Base-by-base conservation (phyloP, 345 rosid species). In the Linum trigynum region DNA sequence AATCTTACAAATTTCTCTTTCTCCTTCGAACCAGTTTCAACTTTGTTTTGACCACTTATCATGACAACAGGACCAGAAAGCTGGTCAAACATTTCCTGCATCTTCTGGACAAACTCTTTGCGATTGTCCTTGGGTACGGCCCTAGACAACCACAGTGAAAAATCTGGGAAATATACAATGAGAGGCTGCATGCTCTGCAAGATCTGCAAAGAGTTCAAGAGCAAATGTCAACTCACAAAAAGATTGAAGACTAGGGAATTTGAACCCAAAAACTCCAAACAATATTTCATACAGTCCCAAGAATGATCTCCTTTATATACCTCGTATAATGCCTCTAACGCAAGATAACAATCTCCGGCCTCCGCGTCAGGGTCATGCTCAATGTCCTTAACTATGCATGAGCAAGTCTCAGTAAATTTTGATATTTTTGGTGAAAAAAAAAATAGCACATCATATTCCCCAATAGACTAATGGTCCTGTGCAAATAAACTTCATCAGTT, bases 131-230 rank as follows among this genome's bases (percentile, higher is more conserved):
- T 90, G 58, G 91, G 87, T 64, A 83, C 96, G 6, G 92, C 99
- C 77, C 92, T 85, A 67, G 92, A 90, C 85, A 94, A 80, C 99
- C 99, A 94, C 61, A 75, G 86, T 23, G 92, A 83, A 69, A 85
- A 86, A 77, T 94, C 99, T 63, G 94, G 86, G 67, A 95, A 91
- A 79, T 95, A 91, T 69, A 88, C 97, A 67, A 91, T 78, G 65
- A 91, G 78, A 69, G 99, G 99, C 70, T 87, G 87, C 67, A 65
- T 67, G 72, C 89, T 82, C 62, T 71, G 73, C 80, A 95, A 74
- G 71, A 95, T 97, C 99, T 95, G 85, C 78, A 79, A 76, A 71
- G 11, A 57, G 65, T 63, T n/a, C 38, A 71, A 65, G 36, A 67
- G 12, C 39, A 64, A 45, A 61, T 50, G 66, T 72, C 55, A 72